Base-by-base conservation (phyloP, 352 stramenopile genomes). In the Phytophthora idaei region DNA sequence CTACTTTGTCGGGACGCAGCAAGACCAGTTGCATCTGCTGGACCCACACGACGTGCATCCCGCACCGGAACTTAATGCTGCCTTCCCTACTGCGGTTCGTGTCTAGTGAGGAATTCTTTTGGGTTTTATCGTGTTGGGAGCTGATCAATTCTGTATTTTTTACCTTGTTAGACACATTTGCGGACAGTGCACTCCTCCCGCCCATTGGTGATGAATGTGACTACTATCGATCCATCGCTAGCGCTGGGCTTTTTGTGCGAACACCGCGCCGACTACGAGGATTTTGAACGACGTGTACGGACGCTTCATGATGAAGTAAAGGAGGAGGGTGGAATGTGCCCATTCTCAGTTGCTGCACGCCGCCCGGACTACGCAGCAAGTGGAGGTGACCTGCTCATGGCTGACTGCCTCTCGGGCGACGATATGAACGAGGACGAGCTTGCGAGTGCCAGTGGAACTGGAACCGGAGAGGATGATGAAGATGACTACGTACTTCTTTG, bases 1-100 rank as follows among this genome's bases (percentile, higher is more conserved):
- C 48, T 99, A 98, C 78, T 99, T 98, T 85, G 97, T 98, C 37
- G 95, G 93, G 31, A 83, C 91, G 5, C 86, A 97, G 62, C 82
- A 88, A 5, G 77, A 92, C 59, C 83, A 87, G 28, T 64, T 97
- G 45, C 85, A 92, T 57, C 68, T 95, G 14, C 67, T 97, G 14
- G 90, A 97, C 57, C 90, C 91, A 34, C 92, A 97, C 55, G 77
- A 88, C 32, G 83, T 90, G n/a, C 80, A 91, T 32, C 76, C 73
- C 11, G 79, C 77, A 5, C 72, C 69, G n/a, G 87, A 85, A 77
- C 74, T 89, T 62, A 97, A 81, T 67, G 73, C 69, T 62, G 85
- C 69, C 42, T 92, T 92, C 51, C 85, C 85, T 4, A 90, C 85
- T n/a, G 85, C 81, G 44, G 82, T 91, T 70, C 45, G 80, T 69